Conservation (phyloP, 768 basidiomycete species). For the Russula virescens region DNA sequence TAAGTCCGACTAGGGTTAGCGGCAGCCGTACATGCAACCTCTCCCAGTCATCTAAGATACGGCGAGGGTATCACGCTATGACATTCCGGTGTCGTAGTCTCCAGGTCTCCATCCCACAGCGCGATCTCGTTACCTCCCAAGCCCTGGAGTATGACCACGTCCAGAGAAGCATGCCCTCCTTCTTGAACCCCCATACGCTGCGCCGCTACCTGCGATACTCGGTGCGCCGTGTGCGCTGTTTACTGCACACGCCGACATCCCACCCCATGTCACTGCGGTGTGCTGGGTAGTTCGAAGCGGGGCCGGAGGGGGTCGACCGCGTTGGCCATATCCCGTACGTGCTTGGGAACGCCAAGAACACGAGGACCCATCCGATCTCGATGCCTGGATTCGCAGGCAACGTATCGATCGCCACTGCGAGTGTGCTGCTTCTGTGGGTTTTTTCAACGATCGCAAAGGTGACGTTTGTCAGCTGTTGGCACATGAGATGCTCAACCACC, state of each 20-base stretch:
- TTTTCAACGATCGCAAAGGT: constrained; percentile 41
- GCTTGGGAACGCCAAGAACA: constrained; percentile 15
- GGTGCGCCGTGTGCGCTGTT: constrained; percentile 37
- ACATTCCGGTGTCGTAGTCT: constrained; percentile 31
- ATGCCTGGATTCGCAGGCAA: constrained; percentile 7
- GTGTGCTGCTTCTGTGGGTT: constrained; percentile 24
- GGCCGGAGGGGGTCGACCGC: constrained; percentile 37
- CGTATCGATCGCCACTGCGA: constrained; percentile 37
- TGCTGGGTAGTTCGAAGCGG: constrained; percentile 30
- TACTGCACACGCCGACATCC: constrained; percentile 46
- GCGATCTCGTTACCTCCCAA: constrained; percentile 9
- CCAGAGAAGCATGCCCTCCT: constrained; percentile 41
- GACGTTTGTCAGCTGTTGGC: constrained; percentile 24
- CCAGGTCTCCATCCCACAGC: constrained; percentile 25
- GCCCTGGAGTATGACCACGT: constrained; percentile 27
- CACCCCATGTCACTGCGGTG: constrained; percentile 30
- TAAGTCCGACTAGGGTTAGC: neutral
- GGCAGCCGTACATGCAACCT: constrained; percentile 29
- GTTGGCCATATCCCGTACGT: constrained; percentile 25
- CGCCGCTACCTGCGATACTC: constrained; percentile 35
- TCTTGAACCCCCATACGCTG: constrained; percentile 42
- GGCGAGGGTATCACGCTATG: constrained; percentile 35
- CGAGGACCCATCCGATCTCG: constrained; percentile 17
- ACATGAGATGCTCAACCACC: constrained; percentile 25
- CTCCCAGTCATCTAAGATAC: constrained; percentile 63